Evolutionary conservation across 1,284 basidiomycete species (phyloP), one percentile per base, ranked within the genome.

Genomic region (Papiliotrema fonsecae): DNA sequence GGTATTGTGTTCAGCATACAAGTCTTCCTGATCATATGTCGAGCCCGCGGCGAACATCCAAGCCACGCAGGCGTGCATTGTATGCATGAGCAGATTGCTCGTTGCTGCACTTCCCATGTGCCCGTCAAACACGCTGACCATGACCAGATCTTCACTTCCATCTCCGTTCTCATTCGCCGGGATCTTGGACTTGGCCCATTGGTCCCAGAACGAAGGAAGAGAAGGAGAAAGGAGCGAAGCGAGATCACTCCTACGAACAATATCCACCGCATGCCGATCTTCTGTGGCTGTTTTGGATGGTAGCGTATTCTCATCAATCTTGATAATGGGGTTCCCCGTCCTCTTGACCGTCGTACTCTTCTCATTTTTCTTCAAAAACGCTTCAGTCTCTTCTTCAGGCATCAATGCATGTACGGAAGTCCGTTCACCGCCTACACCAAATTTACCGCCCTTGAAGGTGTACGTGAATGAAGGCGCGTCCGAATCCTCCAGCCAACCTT

Each of bases 51-150:
- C 49, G 26, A 97, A 79, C 65, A 93, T 86, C 42, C 88, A 77
- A 0, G 83, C 82, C 42, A 93, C 86, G 22, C 87, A 85, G 31
- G 86, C 85, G 49, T 94, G 87, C 54, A 97, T 81, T 35, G 86
- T 80, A 43, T 84, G 83, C 2, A 87, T 85, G 35, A 97, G 82
- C 25, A 93, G 77, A 45, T 82, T 80, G n/a, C n/a, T 26, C 6
- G 87, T 88, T 1, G 93, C 97, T 51, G 88, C 78, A 55, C 61
- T 78, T 2, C 88, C 92, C 2, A 81, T 77, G 65, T 97, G 93
- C 1, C 93, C 93, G 64, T 97, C 93, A 83, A 90, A 86, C 26
- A 92, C 83, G 4, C 86, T 76, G 61, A 88, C 89, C 72, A 91
- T 87, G 39, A 87, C 75, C 55, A 84, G 79, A 62, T 87, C 84